A percentile compares a stretch with the other conserved stretches of the same genome.
Conservation (phyloP, 2,329 filamentous ascomycete genomes). For the Colletotrichum lindemuthianum region DNA sequence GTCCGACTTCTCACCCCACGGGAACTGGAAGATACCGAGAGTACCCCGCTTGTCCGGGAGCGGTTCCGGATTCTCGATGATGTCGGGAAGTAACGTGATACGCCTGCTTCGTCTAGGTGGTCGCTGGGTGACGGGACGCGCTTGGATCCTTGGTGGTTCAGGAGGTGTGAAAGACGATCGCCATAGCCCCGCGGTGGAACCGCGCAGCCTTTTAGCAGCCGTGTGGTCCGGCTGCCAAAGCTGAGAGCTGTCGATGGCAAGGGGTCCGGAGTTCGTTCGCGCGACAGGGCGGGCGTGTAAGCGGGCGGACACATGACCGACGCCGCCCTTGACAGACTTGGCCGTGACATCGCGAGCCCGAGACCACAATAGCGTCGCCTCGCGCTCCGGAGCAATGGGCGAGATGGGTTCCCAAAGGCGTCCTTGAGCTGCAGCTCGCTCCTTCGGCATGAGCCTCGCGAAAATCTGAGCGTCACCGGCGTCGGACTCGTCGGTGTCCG, state of each 20-base stretch:
- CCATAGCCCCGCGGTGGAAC: slow-evolving; percentile 45
- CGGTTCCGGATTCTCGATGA: slow-evolving; percentile 69
- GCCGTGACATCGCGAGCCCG: slow-evolving; percentile 23
- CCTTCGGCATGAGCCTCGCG: slow-evolving; percentile 32
- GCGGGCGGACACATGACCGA: slow-evolving; percentile 40
- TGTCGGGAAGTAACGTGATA: slow-evolving; percentile 70
- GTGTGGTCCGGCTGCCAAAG: slow-evolving; percentile 50
- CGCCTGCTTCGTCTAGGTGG: slow-evolving; percentile 66
- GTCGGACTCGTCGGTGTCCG: slow-evolving; percentile 61
- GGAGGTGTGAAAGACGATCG: slow-evolving; percentile 28
- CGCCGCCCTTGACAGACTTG: slow-evolving; percentile 13
- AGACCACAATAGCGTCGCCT: slow-evolving; percentile 16
- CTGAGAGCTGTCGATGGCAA: slow-evolving; percentile 48
- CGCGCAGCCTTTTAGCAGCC: slow-evolving; percentile 37
- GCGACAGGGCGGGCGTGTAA: slow-evolving; percentile 47
- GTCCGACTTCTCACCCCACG: slow-evolving; percentile 73
- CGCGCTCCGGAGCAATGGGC: slow-evolving; percentile 27
- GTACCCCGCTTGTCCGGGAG: slow-evolving; percentile 67
- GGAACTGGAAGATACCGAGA: slow-evolving; percentile 73
- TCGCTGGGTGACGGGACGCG: slow-evolving; percentile 60
- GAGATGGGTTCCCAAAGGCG: slow-evolving; percentile 28
- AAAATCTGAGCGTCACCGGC: slow-evolving; percentile 44
- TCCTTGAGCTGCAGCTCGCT: slow-evolving; percentile 26
- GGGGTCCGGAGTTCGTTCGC: slow-evolving; percentile 46
- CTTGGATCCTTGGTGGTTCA: slow-evolving; percentile 40